Base-by-base conservation (phyloP, 352 stramenopile species). In the Phytopythium montanum region DNA sequence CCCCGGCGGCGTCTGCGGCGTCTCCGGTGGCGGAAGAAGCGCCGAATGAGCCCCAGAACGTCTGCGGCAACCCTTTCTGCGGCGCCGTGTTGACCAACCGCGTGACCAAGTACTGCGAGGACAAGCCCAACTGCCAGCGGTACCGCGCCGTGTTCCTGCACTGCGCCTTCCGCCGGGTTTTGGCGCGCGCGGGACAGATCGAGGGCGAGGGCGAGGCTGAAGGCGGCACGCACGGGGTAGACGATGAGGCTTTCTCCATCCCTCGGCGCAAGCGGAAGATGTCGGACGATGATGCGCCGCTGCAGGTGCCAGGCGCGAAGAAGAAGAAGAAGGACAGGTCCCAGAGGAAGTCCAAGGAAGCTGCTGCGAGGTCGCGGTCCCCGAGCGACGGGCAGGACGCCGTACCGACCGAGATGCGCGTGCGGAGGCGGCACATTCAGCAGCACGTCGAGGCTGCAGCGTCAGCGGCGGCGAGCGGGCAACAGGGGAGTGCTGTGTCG, bases 1-100 rank as follows among this genome's bases (percentile, higher is more conserved):
- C 14, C 14, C 5, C 8, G 23, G 13, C 12, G 23, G 13, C 19
- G 41, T 26, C 42, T 28, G 9, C 42, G 10, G 3, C 3, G 23
- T 16, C 44, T 29, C 7, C 23, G 4, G 48, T 28, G 48, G 48
- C 13, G 26, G 28, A 39, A 3, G 7, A 19, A 26, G 16, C 21
- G 29, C 52, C 33, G 33, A 14, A 3, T 5, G 52, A 10, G 36
- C 16, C 18, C 39, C 21, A 3, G n/a, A 68, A 73, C 39, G 39
- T 62, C 14, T 85, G 75, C 56, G 38, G 58, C 26, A 90, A 87
- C 44, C 81, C 74, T 25, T 88, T 88, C 62, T 90, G 81, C 44
- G 55, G 64, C n/a, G 41, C 66, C 21, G 14, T 25, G 42, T 56
- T 90, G 52, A 28, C 44, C 34, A 90, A 80, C 61, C 67, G 67